Evolutionary conservation across 148 eudicot genomes (phyloP).

Genomic region (Drosera capensis): DNA sequence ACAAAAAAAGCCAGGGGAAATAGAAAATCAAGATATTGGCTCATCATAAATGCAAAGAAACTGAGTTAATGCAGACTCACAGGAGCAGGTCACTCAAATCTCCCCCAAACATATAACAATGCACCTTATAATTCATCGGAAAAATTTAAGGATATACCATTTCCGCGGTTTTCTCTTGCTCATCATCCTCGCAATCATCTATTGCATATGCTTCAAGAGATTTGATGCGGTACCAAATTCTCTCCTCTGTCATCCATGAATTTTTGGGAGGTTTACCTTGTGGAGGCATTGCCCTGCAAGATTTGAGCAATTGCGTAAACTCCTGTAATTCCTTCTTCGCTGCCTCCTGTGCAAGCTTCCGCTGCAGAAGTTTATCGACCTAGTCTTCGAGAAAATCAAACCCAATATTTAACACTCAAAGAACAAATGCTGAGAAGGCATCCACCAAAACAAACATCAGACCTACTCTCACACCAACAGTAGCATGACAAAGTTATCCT

Average conservation of each 20-base stretch:
- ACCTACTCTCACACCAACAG: too few relatives aligned
- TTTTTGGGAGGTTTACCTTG: conserved; percentile 58
- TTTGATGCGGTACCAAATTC: conserved; percentile 34
- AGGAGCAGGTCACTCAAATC: background rate
- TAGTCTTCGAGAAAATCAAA: conserved; percentile 13
- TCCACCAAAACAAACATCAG: too few relatives aligned
- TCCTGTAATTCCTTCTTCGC: conserved; percentile 73
- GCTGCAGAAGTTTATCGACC: conserved; percentile 68
- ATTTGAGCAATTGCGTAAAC: conserved; percentile 41
- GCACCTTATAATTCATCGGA: too few relatives aligned
- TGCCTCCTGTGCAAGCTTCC: conserved; percentile 62
- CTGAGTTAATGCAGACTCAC: background rate
- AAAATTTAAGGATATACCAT: conserved; percentile 33
- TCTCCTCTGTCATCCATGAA: conserved; percentile 60
- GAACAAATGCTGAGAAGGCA: background rate
- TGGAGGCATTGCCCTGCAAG: conserved; percentile 51
- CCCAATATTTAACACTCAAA: conserved; percentile 2
- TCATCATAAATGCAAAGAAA: background rate
- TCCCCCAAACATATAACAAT: too few relatives aligned
- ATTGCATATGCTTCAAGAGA: conserved; percentile 71
- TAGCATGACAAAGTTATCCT: too few relatives aligned
- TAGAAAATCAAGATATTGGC: background rate
- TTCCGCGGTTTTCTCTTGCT: conserved; percentile 63
- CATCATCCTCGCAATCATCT: conserved; percentile 45
- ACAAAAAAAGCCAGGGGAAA: too few relatives aligned